A percentile compares a stretch with the other conserved stretches of the same genome.
These are phyloP conservation scores for Coriaria nepalensis DNA, from an alignment of 306 rosid genomes.

Conservation along the genomic window DNA sequence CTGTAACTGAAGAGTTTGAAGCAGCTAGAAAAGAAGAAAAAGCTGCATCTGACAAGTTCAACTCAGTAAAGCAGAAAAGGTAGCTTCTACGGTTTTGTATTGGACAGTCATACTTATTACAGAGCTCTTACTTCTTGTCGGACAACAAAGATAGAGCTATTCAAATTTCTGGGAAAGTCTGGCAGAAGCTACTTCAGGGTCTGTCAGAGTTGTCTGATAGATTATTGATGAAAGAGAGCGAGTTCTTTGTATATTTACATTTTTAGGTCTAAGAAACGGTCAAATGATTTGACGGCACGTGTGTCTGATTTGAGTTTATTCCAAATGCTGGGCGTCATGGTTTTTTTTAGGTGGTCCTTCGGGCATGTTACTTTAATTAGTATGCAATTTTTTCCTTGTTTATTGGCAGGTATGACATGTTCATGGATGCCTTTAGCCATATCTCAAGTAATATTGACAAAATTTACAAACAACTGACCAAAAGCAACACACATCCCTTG, in stretches of 20 bases:
- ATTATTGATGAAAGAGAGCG: too few species aligned
- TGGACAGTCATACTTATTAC: background rate
- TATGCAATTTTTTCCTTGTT: constrained; percentile 1
- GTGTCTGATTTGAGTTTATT: too few species aligned
- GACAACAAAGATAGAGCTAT: too few species aligned
- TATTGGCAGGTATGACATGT: constrained; percentile 54
- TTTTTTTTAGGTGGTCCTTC: background rate
- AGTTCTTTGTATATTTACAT: too few species aligned
- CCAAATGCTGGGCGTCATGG: too few species aligned
- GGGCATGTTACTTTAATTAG: background rate
- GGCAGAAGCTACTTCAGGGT: too few species aligned
- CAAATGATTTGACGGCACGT: too few species aligned
- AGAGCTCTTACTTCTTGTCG: too few species aligned
- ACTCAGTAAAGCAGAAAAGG: constrained; percentile 75
- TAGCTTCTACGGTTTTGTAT: constrained; percentile 14
- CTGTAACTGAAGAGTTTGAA: constrained; percentile 72
- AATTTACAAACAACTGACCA: constrained; percentile 87
- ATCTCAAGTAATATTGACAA: constrained; percentile 71
- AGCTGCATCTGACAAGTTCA: constrained; percentile 59
- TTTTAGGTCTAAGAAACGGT: too few species aligned
- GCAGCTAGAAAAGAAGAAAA: constrained; percentile 80
- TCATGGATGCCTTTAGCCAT: constrained; percentile 91
- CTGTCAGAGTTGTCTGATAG: too few species aligned
- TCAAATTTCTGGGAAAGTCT: too few species aligned
- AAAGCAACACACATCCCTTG: constrained; percentile 82